phyloP scores from a whole-genome alignment of 2,329 filamentous ascomycete genomes.

The Cladosporium sp. region DNA sequence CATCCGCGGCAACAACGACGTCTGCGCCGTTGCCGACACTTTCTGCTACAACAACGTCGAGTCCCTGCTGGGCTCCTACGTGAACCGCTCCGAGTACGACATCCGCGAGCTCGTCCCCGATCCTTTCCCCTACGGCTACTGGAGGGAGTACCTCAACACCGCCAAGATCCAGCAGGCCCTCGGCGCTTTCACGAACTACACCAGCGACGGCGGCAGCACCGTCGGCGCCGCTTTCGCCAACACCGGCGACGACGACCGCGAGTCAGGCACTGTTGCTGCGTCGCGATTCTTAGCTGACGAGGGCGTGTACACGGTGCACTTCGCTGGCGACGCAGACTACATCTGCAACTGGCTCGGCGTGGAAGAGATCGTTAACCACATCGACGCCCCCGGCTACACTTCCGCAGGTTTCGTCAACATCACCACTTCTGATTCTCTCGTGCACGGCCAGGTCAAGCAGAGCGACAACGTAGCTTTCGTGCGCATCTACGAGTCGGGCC shows the following conservation, averaged over 20 bases:
- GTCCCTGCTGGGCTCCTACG: constrained; percentile 51
- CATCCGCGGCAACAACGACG: constrained; percentile 49
- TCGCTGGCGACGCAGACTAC: constrained; percentile 52
- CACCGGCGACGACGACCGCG: constrained; percentile 53
- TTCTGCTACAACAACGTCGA: constrained; percentile 60
- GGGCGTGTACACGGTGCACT: constrained; percentile 45
- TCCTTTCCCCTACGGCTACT: constrained; percentile 60
- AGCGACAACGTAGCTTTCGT: constrained; percentile 52
- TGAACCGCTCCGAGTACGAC: constrained; percentile 60
- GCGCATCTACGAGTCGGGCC: constrained; percentile 52
- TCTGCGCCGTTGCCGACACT: constrained; percentile 56
- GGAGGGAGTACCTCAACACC: constrained; percentile 59
- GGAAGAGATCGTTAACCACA: constrained; percentile 42
- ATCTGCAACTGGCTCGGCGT: constrained; percentile 51
- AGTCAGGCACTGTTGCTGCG: constrained; percentile 45
- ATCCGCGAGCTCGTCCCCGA: constrained; percentile 57
- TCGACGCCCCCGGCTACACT: constrained; percentile 44
- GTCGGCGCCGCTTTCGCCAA: constrained; percentile 47
- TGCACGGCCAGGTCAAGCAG: constrained; percentile 57
- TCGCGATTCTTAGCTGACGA: constrained; percentile 41
- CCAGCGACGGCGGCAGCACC: constrained; percentile 42
- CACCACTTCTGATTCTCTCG: constrained; percentile 44
- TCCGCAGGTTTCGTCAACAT: constrained; percentile 52
- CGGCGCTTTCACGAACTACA: constrained; percentile 62
- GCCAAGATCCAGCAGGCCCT: constrained; percentile 57